phyloP scores from a whole-genome alignment of 2,329 filamentous ascomycete genomes.

The Chaetomium sp. region DNA sequence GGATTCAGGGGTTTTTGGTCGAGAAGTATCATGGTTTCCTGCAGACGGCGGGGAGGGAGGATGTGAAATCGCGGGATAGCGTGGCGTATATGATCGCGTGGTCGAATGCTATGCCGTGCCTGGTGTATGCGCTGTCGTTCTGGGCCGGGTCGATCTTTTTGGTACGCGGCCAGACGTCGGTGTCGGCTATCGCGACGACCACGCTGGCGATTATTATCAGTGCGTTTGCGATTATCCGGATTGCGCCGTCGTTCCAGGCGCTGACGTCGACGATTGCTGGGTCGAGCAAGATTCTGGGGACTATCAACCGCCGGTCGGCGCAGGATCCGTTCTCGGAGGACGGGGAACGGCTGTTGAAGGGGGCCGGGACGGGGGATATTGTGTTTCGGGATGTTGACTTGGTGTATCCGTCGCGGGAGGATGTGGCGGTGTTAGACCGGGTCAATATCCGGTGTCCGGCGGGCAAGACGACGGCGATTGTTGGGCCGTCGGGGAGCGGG shows the following conservation, averaged over 20 bases:
- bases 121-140: conserved; percentile 83
- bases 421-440: conserved; percentile 81
- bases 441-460: conserved; percentile 75
- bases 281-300: conserved; percentile 85
- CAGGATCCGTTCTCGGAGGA: conserved; percentile 67
- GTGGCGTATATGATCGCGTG: conserved; percentile 73
- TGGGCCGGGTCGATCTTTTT: conserved; percentile 80
- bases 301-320: conserved; percentile 82
- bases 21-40: conserved; percentile 76
- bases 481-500: conserved; percentile 88
- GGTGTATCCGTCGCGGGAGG: conserved; percentile 88
- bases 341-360: conserved; percentile 63
- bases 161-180: conserved; percentile 54
- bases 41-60: conserved; percentile 63
- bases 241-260: conserved; percentile 78
- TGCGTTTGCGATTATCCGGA: conserved; percentile 82
- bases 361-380: conserved; percentile 61
- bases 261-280: conserved; percentile 80
- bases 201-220: conserved; percentile 89
- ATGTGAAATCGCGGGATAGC: conserved; percentile 66
- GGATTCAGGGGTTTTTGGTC: conserved; percentile 87
- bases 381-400: conserved; percentile 79
- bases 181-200: conserved; percentile 73
- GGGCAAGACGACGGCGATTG: conserved; percentile 86
- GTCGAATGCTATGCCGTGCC: conserved; percentile 77